Evolutionary conservation across 1,139 yeast species (phyloP).

Genomic region (Wickerhamomyces sp.): DNA sequence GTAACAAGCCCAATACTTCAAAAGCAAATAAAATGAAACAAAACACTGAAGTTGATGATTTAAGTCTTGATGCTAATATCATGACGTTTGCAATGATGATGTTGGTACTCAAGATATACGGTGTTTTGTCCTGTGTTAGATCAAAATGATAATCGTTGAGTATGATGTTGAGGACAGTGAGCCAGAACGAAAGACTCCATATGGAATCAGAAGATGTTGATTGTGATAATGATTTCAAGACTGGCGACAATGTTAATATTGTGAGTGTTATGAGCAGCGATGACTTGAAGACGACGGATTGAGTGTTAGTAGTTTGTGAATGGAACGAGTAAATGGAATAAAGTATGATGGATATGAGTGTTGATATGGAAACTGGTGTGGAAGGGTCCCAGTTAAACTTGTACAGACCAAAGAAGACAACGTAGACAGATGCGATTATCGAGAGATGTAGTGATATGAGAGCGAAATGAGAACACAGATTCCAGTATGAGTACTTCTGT

Average conservation of each 20-base stretch:
- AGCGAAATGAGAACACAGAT: conserved; percentile 63
- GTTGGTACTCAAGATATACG: conserved; percentile 57
- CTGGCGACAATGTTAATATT: conserved; percentile 79
- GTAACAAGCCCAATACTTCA: conserved; percentile 67
- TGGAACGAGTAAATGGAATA: conserved; percentile 29
- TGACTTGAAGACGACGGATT: conserved; percentile 46
- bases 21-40: conserved; percentile 74
- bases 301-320: conserved; percentile 4
- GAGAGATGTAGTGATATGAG: conserved; percentile 65
- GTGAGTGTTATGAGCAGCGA: conserved; percentile 65
- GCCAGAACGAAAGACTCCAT: conserved; percentile 86
- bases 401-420: conserved; percentile 59
- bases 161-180: conserved; percentile 48
- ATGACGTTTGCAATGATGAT: conserved; percentile 82
- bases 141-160: conserved; percentile 23
- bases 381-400: conserved; percentile 25
- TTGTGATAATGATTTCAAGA: conserved; percentile 78
- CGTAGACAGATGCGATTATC: conserved; percentile 52
- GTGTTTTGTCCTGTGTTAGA: conserved; percentile 13
- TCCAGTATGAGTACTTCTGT: conserved; percentile 57
- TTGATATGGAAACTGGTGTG: conserved; percentile 19
- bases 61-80: conserved; percentile 80
- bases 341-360: conserved; percentile 30
- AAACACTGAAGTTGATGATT: conserved; percentile 72
- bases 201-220: conserved; percentile 93